A percentile compares a stretch with the other conserved stretches of the same genome.
phyloP scores from a whole-genome alignment of 192 early-diverging fungal species.

The Umbelopsis vinacea region DNA sequence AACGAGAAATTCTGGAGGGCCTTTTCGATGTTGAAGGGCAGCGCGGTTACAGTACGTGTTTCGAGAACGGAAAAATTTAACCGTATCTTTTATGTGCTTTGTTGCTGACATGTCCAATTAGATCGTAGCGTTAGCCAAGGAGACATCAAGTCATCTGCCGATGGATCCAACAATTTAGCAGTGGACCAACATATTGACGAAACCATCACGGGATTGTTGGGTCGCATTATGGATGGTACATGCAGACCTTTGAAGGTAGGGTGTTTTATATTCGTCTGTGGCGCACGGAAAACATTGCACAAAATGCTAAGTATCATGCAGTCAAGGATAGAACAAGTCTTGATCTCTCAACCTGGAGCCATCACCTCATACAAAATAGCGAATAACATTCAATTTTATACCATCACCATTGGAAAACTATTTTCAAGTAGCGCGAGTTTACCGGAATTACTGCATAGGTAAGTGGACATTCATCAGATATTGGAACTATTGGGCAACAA shows the following conservation, averaged over 20 bases:
- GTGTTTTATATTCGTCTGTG: neutral
- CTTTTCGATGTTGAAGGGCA: constrained; percentile 53
- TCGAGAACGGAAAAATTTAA: constrained; percentile 40
- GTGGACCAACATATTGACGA: constrained; percentile 16
- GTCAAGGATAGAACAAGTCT: constrained; percentile 79
- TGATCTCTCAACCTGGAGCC: constrained; percentile 66
- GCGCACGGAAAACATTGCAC: neutral
- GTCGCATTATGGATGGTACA: constrained; percentile 74
- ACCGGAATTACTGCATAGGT: constrained; percentile 59
- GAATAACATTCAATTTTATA: constrained; percentile 81
- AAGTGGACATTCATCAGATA: constrained; percentile 31
- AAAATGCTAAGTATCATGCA: constrained; percentile 22
- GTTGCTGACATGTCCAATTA: neutral
- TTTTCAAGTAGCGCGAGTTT: constrained; percentile 60
- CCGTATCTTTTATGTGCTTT: neutral
- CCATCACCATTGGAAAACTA: constrained; percentile 63
- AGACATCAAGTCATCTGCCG: neutral
- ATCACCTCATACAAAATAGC: constrained; percentile 70
- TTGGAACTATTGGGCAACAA: neutral
- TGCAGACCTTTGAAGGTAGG: constrained; percentile 74
- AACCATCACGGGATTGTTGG: constrained; percentile 51
- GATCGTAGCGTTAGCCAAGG: neutral
- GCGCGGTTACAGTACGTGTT: constrained; percentile 37
- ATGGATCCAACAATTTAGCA: neutral
- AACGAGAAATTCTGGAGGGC: constrained; percentile 86